These are phyloP conservation scores for Jackrogersella minutella DNA, from an alignment of 495 filamentous ascomycete genomes.

Conservation along the genomic window DNA sequence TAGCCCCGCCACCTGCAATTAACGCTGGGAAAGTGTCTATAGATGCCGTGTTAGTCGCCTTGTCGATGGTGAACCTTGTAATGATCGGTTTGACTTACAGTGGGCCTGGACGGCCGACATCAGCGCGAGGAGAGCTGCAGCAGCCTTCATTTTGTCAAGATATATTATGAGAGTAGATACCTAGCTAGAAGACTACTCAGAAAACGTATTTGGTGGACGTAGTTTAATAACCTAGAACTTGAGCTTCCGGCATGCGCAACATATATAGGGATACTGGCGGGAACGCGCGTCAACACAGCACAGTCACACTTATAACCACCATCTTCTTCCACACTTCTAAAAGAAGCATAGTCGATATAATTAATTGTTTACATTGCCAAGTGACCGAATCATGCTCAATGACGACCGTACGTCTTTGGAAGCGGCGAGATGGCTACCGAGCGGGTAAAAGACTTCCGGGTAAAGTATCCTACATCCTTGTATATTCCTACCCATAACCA, in stretches of 20 bases:
- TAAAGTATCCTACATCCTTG: conserved; percentile 17
- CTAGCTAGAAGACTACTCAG: background rate
- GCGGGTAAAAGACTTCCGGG: conserved; percentile 36
- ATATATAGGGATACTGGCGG: conserved; percentile 1
- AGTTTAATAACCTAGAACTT: background rate
- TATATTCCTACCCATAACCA: conserved; percentile 10
- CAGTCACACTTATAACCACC: conserved; percentile 12
- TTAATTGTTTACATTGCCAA: conserved; percentile 17
- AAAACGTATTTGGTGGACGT: no score
- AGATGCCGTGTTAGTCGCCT: conserved; percentile 8
- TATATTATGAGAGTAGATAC: background rate
- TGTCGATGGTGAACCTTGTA: background rate
- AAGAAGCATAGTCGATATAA: conserved; percentile 9
- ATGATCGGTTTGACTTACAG: conserved; percentile 25
- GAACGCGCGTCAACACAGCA: background rate
- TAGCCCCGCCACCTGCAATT: conserved; percentile 33
- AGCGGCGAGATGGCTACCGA: conserved; percentile 37
- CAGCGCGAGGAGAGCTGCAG: conserved; percentile 34
- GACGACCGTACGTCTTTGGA: conserved; percentile 32
- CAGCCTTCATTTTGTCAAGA: conserved; percentile 35
- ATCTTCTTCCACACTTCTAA: conserved; percentile 4
- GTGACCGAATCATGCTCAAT: conserved; percentile 16
- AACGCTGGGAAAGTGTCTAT: conserved; percentile 47
- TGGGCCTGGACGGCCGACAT: conserved; percentile 41
- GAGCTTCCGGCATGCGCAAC: background rate